phyloP scores from a whole-genome alignment of 495 filamentous ascomycete genomes.

The Penicilliopsis zonata region DNA sequence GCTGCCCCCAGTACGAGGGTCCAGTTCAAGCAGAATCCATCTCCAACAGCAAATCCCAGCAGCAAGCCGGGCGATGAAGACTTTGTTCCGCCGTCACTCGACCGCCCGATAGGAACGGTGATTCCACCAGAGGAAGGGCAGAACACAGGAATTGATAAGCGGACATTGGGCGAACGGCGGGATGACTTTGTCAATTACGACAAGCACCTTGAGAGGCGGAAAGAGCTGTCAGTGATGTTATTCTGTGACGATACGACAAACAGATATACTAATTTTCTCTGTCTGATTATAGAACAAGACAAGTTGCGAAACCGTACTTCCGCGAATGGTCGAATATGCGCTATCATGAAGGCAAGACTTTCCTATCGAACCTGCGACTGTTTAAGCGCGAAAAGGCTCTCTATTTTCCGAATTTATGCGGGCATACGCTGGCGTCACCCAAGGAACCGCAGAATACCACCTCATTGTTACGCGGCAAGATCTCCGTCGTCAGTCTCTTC shows the following conservation, averaged over 20 bases:
- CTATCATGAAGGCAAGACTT: constrained; percentile 77
- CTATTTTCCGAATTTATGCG: constrained; percentile 87
- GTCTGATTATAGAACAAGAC: constrained; percentile 25
- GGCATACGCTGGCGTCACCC: constrained; percentile 52
- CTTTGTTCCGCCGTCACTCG: constrained; percentile 56
- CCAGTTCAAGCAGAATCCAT: constrained; percentile 23
- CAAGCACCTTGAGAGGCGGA: constrained; percentile 60
- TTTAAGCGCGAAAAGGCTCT: constrained; percentile 67
- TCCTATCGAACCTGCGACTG: constrained; percentile 60
- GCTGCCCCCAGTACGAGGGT: constrained; percentile 1
- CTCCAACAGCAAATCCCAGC: constrained; percentile 6
- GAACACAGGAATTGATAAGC: constrained; percentile 64
- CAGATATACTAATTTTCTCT: constrained; percentile 1
- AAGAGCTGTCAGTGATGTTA: constrained; percentile 47
- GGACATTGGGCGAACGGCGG: constrained; percentile 53
- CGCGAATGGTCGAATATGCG: constrained; percentile 80
- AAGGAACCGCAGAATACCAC: constrained; percentile 55
- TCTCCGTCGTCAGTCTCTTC: constrained; percentile 71
- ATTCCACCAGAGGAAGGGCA: constrained; percentile 62
- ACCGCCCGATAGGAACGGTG: constrained; percentile 68
- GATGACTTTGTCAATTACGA: constrained; percentile 80
- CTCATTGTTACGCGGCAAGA: constrained; percentile 49
- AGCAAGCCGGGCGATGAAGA: constrained; percentile 37
- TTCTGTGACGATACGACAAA: not conserved
- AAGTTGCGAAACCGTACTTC: constrained; percentile 76